phyloP scores from a whole-genome alignment of 257 asterid species.

The Gynochthodes officinalis region DNA sequence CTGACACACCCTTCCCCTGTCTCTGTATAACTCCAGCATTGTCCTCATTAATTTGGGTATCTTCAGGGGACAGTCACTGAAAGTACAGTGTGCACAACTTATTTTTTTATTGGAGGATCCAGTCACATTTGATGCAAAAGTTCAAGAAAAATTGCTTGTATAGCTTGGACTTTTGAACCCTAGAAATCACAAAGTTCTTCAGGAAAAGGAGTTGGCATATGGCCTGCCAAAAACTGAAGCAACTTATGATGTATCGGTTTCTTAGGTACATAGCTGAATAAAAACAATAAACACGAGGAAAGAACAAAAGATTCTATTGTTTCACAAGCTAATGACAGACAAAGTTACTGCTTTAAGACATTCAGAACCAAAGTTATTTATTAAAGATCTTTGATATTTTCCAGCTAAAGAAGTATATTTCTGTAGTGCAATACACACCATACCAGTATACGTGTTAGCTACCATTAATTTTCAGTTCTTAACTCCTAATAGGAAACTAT shows the following conservation, averaged over 20 bases:
- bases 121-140: not conserved
- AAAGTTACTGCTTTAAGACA: not conserved
- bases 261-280: not conserved
- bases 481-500: not conserved
- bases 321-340: not conserved
- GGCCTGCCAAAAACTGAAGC: not conserved
- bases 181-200: no score
- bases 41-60: not conserved
- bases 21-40: no score
- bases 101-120: not conserved
- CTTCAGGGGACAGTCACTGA: not conserved
- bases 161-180: no score
- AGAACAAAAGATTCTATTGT: no score
- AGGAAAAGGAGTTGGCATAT: not conserved
- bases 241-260: not conserved
- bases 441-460: conserved; percentile 6
- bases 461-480: not conserved
- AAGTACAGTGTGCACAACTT: not conserved
- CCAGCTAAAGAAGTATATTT: not conserved
- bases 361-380: not conserved
- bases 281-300: not conserved
- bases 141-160: not conserved
- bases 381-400: not conserved
- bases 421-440: not conserved
- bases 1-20: not conserved